Base-by-base conservation (phyloP, 2,329 filamentous ascomycete genomes). In the Exophiala dermatitidis region DNA sequence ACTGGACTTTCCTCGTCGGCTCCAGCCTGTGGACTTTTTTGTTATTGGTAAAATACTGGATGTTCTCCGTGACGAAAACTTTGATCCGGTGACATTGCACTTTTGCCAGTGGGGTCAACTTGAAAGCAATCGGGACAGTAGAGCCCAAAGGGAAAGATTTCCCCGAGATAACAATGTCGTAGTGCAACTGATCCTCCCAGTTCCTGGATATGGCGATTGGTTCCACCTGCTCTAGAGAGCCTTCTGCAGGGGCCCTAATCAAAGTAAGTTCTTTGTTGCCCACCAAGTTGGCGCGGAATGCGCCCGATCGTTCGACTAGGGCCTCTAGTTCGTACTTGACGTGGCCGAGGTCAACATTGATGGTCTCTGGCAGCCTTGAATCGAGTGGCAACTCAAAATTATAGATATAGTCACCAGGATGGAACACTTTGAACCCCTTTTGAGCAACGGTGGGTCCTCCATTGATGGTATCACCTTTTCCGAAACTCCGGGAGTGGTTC, bases 151-250 rank as follows among this genome's bases (percentile, higher is more conserved):
- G 88, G 56, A 96, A 96, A 0, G 90, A 94, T 76, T 95, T 95
- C 50, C 90, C 90, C 1, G 90, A 95, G 50, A 96, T 95, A 67
- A 95, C 85, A 62, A 96, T 95, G 64, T 96, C 90, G 71, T 96
- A 96, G 65, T 94, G 89, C 32, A 96, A 75, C 65, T 95, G 90
- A 62, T 96, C 90, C 67, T 96, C 90, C 90, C 90, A 96, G 58
- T 88, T 90, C 19, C 90, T 79, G 60, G 87, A 91, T 65, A 96
- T 95, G 7, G 90, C 91, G 63, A 96, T 95, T 2, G 90, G 90
- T 66, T 96, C 90, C 29, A 90, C 85, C 69, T 89, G 89, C 69
- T 96, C 90, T 28, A 95, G 75, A 0, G 90, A 95, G 43, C 90
- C 81, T 69, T 95, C 89, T 46, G 91, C 83, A 0, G 90, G 90